Evolutionary conservation across 345 rosid species (phyloP).

Genomic region (Boechera divaricarpa): DNA sequence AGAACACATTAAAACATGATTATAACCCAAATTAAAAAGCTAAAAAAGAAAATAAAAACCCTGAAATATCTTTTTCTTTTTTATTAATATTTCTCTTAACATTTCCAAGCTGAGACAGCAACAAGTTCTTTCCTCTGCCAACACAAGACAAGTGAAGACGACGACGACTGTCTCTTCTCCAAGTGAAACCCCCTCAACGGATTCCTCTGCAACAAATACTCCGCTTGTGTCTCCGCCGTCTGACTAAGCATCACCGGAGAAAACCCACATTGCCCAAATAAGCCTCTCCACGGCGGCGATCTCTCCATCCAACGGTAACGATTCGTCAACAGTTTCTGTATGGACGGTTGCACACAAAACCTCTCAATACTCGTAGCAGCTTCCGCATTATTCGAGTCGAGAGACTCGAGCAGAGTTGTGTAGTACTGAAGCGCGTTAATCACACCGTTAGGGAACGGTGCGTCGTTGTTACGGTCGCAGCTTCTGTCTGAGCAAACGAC

Average conservation of each 20-base stretch:
- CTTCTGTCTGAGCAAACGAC: slow-evolving; percentile 80
- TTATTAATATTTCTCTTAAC: slow-evolving; percentile 30
- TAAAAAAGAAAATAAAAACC: neutral
- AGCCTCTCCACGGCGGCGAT: slow-evolving; percentile 68
- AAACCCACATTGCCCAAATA: slow-evolving; percentile 76
- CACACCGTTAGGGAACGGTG: slow-evolving; percentile 69
- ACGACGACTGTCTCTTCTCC: slow-evolving; percentile 68
- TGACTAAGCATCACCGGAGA: slow-evolving; percentile 66
- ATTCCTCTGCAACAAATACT: slow-evolving; percentile 74
- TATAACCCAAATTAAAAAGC: slow-evolving; percentile 16
- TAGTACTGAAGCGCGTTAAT: slow-evolving; percentile 69
- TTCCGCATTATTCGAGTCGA: slow-evolving; percentile 66
- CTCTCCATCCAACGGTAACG: slow-evolving; percentile 62
- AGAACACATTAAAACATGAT: slow-evolving; percentile 33
- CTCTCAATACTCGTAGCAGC: slow-evolving; percentile 71
- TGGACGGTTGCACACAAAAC: slow-evolving; percentile 68
- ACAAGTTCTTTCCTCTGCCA: slow-evolving; percentile 88
- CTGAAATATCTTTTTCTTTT: neutral
- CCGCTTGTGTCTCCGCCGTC: slow-evolving; percentile 84
- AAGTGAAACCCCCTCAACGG: slow-evolving; percentile 75
- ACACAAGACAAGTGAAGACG: slow-evolving; percentile 64
- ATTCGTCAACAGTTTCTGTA: slow-evolving; percentile 64
- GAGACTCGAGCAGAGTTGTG: slow-evolving; percentile 69
- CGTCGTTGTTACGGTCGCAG: slow-evolving; percentile 67
- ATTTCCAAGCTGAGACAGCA: slow-evolving; percentile 85